Percentiles rank a stretch among this genome's conserved stretches.
phyloP scores from a whole-genome alignment of 116 monocot genomes.

The Phalaenopsis hybrid region DNA sequence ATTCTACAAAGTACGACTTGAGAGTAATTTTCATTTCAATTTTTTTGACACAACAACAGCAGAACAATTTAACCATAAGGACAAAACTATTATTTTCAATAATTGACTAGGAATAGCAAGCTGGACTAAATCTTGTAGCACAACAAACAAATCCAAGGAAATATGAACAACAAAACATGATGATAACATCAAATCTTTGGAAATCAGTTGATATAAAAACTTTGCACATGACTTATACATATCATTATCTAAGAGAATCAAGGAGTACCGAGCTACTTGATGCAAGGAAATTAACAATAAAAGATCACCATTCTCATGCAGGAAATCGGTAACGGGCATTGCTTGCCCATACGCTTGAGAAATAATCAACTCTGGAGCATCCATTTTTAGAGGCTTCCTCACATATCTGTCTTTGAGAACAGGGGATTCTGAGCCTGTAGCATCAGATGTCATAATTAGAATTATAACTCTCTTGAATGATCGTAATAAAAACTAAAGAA shows the following conservation, averaged over 20 bases:
- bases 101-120: background rate
- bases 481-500: background rate
- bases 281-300: background rate
- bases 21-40: background rate
- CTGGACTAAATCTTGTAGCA: background rate
- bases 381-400: constrained; percentile 82
- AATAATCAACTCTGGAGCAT: constrained; percentile 73
- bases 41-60: background rate
- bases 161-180: background rate
- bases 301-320: constrained; percentile 80
- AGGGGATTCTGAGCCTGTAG: constrained; percentile 37
- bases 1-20: background rate
- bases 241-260: background rate
- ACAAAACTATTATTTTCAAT: background rate
- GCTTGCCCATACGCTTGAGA: constrained; percentile 72
- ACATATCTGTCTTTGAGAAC: constrained; percentile 40
- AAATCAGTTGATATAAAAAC: background rate
- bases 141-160: background rate
- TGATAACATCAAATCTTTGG: background rate
- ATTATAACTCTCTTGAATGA: background rate
- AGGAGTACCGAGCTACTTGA: background rate
- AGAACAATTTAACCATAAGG: background rate
- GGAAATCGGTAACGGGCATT: constrained; percentile 62
- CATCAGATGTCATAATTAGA: background rate
- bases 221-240: background rate